Conservation (phyloP, 2,329 filamentous ascomycete genomes). For the Trichophyton simii region DNA sequence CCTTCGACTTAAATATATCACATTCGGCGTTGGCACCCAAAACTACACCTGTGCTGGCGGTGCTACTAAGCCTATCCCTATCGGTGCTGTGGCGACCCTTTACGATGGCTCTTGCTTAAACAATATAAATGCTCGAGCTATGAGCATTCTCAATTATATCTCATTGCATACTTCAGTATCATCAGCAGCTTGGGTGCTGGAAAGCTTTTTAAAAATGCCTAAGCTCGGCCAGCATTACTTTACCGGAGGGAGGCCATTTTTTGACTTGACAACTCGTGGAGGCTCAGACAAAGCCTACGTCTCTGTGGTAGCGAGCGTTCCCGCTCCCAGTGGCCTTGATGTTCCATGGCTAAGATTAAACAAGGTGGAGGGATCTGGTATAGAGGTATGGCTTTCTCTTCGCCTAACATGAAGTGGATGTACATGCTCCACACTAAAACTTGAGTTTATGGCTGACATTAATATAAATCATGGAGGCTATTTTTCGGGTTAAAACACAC, state of each 20-base stretch:
- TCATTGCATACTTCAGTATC: not conserved
- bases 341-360: constrained; percentile 27
- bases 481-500: constrained; percentile 31
- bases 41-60: constrained; percentile 36
- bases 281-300: constrained; percentile 18
- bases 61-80: constrained; percentile 23
- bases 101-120: constrained; percentile 33
- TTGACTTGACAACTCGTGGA: constrained; percentile 22
- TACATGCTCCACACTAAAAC: not conserved
- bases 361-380: constrained; percentile 17
- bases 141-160: constrained; percentile 4
- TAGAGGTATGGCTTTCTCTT: constrained; percentile 19
- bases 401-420: not conserved
- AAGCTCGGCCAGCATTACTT: constrained; percentile 27
- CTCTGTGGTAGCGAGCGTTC: constrained; percentile 19
- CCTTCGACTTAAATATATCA: constrained; percentile 32
- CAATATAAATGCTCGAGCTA: not conserved
- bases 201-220: constrained; percentile 17
- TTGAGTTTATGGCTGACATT: not conserved
- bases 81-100: constrained; percentile 36
- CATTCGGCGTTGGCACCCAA: constrained; percentile 38
- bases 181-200: constrained; percentile 14
- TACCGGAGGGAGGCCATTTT: constrained; percentile 19
- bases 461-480: constrained; percentile 21
- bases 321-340: constrained; percentile 18